phyloP scores from a whole-genome alignment of 179 eudicot species.

The Corrigiola litoralis region DNA sequence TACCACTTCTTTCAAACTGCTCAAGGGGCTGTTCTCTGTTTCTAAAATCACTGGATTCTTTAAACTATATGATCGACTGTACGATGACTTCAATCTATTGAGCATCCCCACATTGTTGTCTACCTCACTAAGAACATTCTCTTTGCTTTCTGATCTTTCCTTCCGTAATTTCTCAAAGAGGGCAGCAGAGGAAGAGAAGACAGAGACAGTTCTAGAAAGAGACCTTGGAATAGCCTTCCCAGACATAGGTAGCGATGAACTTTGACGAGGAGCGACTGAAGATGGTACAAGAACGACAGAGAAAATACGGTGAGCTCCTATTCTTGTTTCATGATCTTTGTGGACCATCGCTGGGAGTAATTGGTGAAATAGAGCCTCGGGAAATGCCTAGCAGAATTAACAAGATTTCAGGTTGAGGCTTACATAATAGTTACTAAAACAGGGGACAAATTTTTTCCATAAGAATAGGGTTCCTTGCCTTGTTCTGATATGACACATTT shows the following conservation, averaged over 20 bases:
- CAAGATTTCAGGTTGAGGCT: background rate
- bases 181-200: slow-evolving; percentile 80
- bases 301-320: slow-evolving; percentile 66
- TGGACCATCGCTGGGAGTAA: slow-evolving; percentile 79
- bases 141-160: slow-evolving; percentile 48
- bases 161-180: slow-evolving; percentile 61
- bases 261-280: slow-evolving; percentile 53
- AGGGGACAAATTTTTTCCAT: background rate
- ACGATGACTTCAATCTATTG: slow-evolving; percentile 67
- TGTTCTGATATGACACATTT: slow-evolving; percentile 69
- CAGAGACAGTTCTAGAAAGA: slow-evolving; percentile 85
- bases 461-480: slow-evolving; percentile 34
- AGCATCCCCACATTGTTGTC: slow-evolving; percentile 48
- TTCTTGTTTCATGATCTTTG: slow-evolving; percentile 62
- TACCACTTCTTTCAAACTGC: slow-evolving; percentile 48
- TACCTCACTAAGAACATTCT: slow-evolving; percentile 35
- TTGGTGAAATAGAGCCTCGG: slow-evolving; percentile 75
- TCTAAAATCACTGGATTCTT: slow-evolving; percentile 31
- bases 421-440: background rate
- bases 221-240: slow-evolving; percentile 59
- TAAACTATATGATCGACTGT: slow-evolving; percentile 55
- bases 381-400: slow-evolving; percentile 51
- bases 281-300: slow-evolving; percentile 82
- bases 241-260: slow-evolving; percentile 26
- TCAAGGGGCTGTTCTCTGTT: slow-evolving; percentile 29